Conservation (phyloP, 2,329 filamentous ascomycete genomes). For the Diaporthe longicolla region DNA sequence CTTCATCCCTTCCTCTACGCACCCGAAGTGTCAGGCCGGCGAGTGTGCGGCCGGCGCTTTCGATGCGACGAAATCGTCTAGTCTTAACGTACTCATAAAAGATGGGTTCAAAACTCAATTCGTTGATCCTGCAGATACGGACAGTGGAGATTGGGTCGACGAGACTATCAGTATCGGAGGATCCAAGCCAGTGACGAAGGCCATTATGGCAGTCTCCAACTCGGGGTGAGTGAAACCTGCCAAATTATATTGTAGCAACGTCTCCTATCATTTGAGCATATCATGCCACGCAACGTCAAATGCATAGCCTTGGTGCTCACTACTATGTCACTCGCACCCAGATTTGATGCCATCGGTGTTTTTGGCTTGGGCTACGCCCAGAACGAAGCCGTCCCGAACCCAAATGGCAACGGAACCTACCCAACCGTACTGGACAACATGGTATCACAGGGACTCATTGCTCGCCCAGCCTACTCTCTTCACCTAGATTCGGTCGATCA, state of each 20-base stretch:
- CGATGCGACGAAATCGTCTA: not conserved
- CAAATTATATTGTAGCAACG: no score
- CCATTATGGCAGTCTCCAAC: slow-evolving; percentile 5
- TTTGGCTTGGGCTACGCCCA: slow-evolving; percentile 10
- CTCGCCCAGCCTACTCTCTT: slow-evolving; percentile 4
- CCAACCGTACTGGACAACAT: slow-evolving; percentile 7
- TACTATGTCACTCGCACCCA: not conserved
- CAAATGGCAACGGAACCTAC: slow-evolving; percentile 21
- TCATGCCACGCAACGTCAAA: no score
- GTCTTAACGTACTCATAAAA: not conserved
- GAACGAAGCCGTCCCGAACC: not conserved
- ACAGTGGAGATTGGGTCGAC: slow-evolving; percentile 8
- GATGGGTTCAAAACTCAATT: slow-evolving; percentile 13
- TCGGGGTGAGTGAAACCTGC: not conserved
- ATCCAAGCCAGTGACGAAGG: not conserved
- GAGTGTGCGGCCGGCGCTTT: slow-evolving; percentile 14
- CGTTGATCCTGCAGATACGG: slow-evolving; percentile 3
- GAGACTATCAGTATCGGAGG: not conserved
- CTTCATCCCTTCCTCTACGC: slow-evolving; percentile 4
- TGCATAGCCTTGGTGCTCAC: not conserved
- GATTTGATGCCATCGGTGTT: slow-evolving; percentile 5
- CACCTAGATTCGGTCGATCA: slow-evolving; percentile 16
- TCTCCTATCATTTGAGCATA: no score
- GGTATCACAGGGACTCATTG: not conserved
- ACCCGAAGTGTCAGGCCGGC: slow-evolving; percentile 1